Evolutionary conservation across 2,329 filamentous ascomycete species (phyloP).

Genomic region (Paecilomyces formosus): DNA sequence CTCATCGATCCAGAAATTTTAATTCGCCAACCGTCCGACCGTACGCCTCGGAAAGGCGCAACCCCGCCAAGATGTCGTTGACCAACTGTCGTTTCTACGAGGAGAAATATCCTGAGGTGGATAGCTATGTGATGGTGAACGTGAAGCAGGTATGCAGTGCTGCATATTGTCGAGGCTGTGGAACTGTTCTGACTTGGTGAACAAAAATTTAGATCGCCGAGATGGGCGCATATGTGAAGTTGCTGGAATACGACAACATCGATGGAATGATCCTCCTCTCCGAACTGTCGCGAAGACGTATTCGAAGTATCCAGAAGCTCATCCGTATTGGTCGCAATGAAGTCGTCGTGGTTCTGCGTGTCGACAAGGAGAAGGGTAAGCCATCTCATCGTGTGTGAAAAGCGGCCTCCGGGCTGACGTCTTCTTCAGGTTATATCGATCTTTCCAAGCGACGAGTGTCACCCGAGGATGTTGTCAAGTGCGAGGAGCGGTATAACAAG

Average conservation of each 20-base stretch:
- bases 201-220: constrained; percentile 69
- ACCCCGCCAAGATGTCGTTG: constrained; percentile 73
- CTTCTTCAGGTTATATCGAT: constrained; percentile 78
- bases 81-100: constrained; percentile 97
- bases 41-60: constrained; percentile 15
- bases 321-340: constrained; percentile 97
- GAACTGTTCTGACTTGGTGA: constrained; percentile 6
- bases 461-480: constrained; percentile 95
- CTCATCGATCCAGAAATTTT: background rate
- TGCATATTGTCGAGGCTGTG: background rate
- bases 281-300: constrained; percentile 95
- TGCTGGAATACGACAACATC: constrained; percentile 99
- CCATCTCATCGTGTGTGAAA: background rate
- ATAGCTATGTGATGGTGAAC: constrained; percentile 99
- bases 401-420: constrained; percentile 1
- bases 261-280: constrained; percentile 99
- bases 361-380: constrained; percentile 96
- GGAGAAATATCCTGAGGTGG: constrained; percentile 96
- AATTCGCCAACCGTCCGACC: background rate
- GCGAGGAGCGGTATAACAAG: constrained; percentile 99
- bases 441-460: constrained; percentile 96
- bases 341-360: constrained; percentile 94
- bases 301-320: constrained; percentile 96
- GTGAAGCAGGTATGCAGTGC: constrained; percentile 71
- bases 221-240: constrained; percentile 99